A percentile compares a stretch with the other conserved stretches of the same genome.
Evolutionary conservation across 192 early-diverging fungal species (phyloP).

Genomic region (Funneliformis geosporum): DNA sequence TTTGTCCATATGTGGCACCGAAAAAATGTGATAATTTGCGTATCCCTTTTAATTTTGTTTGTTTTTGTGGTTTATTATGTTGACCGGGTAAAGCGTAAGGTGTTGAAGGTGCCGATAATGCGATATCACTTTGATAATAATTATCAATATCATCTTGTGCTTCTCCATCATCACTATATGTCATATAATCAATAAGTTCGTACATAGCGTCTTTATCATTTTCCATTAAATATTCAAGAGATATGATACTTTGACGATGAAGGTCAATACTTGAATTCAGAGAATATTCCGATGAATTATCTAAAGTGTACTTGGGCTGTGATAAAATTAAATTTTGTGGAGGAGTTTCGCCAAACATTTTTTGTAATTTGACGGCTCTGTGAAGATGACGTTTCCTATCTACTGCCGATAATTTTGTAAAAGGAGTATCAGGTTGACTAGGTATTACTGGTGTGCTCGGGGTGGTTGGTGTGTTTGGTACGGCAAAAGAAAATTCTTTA

Average conservation of each 20-base stretch:
- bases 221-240: slow-evolving; percentile 32
- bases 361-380: slow-evolving; percentile 44
- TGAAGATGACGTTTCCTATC: slow-evolving; percentile 41
- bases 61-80: neutral
- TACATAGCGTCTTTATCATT: slow-evolving; percentile 29
- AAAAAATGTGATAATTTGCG: slow-evolving; percentile 31
- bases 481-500: neutral
- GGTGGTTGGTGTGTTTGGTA: neutral
- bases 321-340: slow-evolving; percentile 29
- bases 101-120: slow-evolving; percentile 19
- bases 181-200: slow-evolving; percentile 30
- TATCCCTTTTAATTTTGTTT: slow-evolving; percentile 5
- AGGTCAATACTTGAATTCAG: slow-evolving; percentile 9
- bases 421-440: neutral
- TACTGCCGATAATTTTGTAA: slow-evolving; percentile 32
- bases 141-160: neutral
- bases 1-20: slow-evolving; percentile 30
- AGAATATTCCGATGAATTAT: neutral
- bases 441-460: no score
- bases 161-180: slow-evolving; percentile 17
- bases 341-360: slow-evolving; percentile 43
- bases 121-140: neutral
- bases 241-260: slow-evolving; percentile 17
- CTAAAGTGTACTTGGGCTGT: neutral
- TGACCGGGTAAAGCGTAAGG: neutral